Conservation (phyloP, 2,329 filamentous ascomycete genomes). For the Cytospora mali region DNA sequence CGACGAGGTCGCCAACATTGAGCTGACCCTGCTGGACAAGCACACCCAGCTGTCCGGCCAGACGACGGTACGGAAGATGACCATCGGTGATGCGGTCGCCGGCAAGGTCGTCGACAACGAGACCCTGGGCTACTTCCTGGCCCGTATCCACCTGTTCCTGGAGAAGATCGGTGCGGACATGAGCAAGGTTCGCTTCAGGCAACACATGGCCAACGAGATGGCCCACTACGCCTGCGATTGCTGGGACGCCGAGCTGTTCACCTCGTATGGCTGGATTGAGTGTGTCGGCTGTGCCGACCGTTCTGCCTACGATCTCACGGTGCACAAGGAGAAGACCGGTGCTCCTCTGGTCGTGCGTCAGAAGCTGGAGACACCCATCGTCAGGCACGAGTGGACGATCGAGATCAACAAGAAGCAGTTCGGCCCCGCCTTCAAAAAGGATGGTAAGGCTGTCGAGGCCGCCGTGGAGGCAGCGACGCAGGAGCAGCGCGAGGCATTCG, state of each 20-base stretch:
- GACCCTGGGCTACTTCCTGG: conserved; percentile 96
- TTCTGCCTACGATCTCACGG: conserved; percentile 89
- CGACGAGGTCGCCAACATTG: conserved; percentile 77
- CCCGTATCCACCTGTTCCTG: conserved; percentile 89
- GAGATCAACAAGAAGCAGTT: conserved; percentile 95
- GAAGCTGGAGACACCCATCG: conserved; percentile 73
- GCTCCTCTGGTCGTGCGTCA: conserved; percentile 84
- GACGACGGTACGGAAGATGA: conserved; percentile 71
- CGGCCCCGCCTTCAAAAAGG: conserved; percentile 93
- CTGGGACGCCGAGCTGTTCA: conserved; percentile 94
- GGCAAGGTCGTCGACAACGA: conserved; percentile 90
- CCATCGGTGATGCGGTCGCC: conserved; percentile 84
- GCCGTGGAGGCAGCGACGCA: conserved; percentile 73
- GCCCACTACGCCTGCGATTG: conserved; percentile 95
- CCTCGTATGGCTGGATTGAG: conserved; percentile 95
- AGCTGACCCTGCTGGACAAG: conserved; percentile 82
- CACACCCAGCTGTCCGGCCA: conserved; percentile 85
- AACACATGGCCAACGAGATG: conserved; percentile 83
- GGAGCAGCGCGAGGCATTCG: conserved; percentile 77
- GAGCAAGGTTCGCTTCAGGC: conserved; percentile 89
- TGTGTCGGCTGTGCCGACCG: conserved; percentile 96
- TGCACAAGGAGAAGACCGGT: conserved; percentile 92
- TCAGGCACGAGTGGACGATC: conserved; percentile 84
- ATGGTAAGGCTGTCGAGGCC: conserved; percentile 81
- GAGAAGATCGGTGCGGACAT: conserved; percentile 84